Base-by-base conservation (phyloP, 805 yeast species). In the Yamadazyma paraphyllophila region DNA sequence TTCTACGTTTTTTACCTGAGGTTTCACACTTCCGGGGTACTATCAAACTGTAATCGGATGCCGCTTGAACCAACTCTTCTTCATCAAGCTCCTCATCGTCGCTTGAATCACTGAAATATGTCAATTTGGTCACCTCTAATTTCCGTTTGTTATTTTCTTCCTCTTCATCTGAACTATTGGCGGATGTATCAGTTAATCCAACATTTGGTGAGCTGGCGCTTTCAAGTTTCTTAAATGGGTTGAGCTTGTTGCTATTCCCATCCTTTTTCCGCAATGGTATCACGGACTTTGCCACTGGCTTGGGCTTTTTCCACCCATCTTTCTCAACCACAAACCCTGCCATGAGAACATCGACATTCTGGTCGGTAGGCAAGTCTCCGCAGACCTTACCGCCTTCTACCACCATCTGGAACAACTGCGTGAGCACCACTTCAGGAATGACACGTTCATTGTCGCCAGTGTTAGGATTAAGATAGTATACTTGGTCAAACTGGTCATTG, bases 1-100 rank as follows among this genome's bases (percentile, higher is more conserved):
- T 89, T 71, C 92, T 81, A 62, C 96, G 78, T 67, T 77, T 79
- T 54, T 76, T 78, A 31, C 81, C 82, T 13, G 73, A 67, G 47
- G 66, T 59, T 52, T 76, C 79, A 60, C 88, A 82, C 53, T 76
- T 73, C 39, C 76, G 72, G 12, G 94, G 92, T 26, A 77, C 73
- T 20, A 78, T 71, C 40, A 81, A 66, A 49, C 74, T 69, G 33
- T 60, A 47, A 33, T 54, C 50, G 7, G 55, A 49, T 11, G 61
- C 55, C 1, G 63, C 41, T 12, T 66, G 65, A 25, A 55, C 52
- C 36, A 77, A 60, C 36, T 63, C 71, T 39, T 74, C 59, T 52
- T 75, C 79, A 47, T 72, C 52, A 10, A 58, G 45, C 14, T 55
- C 57, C 43, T 73, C 80, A 12, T 77, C 81, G 36, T 74, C 78